Evolutionary conservation across 179 eudicot genomes (phyloP).

Genomic region (Vitellaria paradoxa): DNA sequence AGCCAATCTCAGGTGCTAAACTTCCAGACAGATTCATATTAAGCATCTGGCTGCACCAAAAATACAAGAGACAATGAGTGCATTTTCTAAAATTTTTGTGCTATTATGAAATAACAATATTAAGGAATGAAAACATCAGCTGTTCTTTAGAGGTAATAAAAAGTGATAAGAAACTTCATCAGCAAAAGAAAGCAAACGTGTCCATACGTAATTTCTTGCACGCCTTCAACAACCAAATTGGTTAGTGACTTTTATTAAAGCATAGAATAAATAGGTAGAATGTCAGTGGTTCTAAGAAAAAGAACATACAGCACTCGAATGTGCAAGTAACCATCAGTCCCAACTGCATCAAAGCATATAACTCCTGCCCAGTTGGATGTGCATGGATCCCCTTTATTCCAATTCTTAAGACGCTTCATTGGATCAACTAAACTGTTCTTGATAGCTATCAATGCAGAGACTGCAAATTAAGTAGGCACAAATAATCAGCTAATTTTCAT

Average conservation of each 20-base stretch:
- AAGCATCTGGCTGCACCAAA: slow-evolving; percentile 50
- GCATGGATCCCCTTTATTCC: slow-evolving; percentile 73
- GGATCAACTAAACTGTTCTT: slow-evolving; percentile 45
- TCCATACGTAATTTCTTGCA: neutral
- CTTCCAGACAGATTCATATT: slow-evolving; percentile 66
- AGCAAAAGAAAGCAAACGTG: neutral
- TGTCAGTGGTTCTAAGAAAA: neutral
- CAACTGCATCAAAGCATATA: slow-evolving; percentile 24
- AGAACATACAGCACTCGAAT: slow-evolving; percentile 42
- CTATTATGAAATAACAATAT: no score
- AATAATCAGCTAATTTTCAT: slow-evolving; percentile 8
- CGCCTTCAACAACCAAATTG: neutral
- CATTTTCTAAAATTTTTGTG: neutral
- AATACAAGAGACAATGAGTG: slow-evolving; percentile 3
- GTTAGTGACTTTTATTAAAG: neutral
- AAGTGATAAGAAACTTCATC: neutral
- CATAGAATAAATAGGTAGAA: neutral
- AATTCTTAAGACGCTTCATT: slow-evolving; percentile 36
- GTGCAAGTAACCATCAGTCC: slow-evolving; percentile 44
- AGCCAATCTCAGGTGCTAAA: slow-evolving; percentile 64
- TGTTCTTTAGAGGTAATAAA: neutral
- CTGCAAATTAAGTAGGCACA: slow-evolving; percentile 27
- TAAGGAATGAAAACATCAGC: neutral
- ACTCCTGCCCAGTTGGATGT: slow-evolving; percentile 65
- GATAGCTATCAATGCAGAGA: slow-evolving; percentile 45